phyloP scores from a whole-genome alignment of 371 early-diverging fungal species.

The Syncephalastrum contaminatum region DNA sequence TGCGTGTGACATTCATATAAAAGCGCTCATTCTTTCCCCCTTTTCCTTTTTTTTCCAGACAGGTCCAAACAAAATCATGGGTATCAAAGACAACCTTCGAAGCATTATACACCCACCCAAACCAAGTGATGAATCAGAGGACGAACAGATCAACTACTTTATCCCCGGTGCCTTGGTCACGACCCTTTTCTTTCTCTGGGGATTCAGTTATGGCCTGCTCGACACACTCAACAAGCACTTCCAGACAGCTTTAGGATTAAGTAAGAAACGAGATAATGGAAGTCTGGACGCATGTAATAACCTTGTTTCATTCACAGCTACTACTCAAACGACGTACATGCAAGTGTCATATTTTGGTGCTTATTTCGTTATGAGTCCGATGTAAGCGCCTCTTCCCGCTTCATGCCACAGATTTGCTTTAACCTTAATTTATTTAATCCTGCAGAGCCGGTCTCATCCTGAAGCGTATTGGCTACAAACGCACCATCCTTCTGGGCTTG shows the following conservation, averaged over 20 bases:
- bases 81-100: no score
- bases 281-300: not conserved
- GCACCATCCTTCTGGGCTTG: conserved; percentile 41
- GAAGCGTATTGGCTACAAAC: conserved; percentile 44
- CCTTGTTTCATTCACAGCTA: conserved; percentile 21
- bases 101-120: no score
- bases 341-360: conserved; percentile 55
- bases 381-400: conserved; percentile 24
- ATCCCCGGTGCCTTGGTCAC: conserved; percentile 42
- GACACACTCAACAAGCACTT: conserved; percentile 52
- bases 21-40: no score
- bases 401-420: not conserved
- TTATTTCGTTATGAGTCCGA: conserved; percentile 45
- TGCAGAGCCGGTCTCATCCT: conserved; percentile 41
- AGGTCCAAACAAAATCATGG: no score
- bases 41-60: no score
- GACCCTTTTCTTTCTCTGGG: conserved; percentile 48
- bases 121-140: no score
- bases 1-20: no score
- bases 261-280: conserved; percentile 20
- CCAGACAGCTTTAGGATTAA: conserved; percentile 34
- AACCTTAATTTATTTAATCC: not conserved
- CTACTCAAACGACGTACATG: conserved; percentile 46
- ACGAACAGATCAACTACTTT: conserved; percentile 16
- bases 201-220: conserved; percentile 47